Base-by-base conservation (phyloP, 768 basidiomycete species). In the Mycena galopus region DNA sequence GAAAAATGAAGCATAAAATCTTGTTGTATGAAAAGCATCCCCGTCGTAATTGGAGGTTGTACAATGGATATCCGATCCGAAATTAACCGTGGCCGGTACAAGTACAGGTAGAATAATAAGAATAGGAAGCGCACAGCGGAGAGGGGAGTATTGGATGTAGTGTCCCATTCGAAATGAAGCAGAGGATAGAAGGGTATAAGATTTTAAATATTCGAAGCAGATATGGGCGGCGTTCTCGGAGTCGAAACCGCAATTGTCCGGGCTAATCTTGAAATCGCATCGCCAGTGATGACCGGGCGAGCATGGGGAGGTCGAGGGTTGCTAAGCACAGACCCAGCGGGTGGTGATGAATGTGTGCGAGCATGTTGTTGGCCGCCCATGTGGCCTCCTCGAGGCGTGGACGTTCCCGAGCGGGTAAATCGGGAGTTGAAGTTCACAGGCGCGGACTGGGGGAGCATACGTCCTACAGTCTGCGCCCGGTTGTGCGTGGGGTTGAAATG, bases 211-310 rank as follows among this genome's bases (percentile, higher is more conserved):
- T 79, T 78, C 27, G 77, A 70, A 37, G 77, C 57, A 23, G 77
- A 27, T 25, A 78, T 73, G 3, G 74, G 50, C 10, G 79, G 66
- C 27, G 79, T 56, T 65, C 79, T 81, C 21, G 79, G 50, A 11
- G 78, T 65, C 5, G 82, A 77, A 4, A 73, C 80, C 78, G 27
- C 91, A 47, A 94, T 90, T 12, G 91, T 90, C 74, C 88, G 86
- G 30, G 89, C 90, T 35, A 95, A 79, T 68, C 85, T 85, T 16
- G 93, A 90, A 61, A 94, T 87, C 3, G 93, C 94, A 60, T 92
- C 93, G 16, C 86, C 90, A 7, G 92, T 92, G 75, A 95, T 88
- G 53, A 94, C 86, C n/a, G 94, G 94, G 12, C 94, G 87, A 37
- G 83, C 72, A 72, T 90, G 88, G 21, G 82, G 79, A 23, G 79